Percentiles rank a stretch among this genome's conserved stretches.
These are phyloP conservation scores for Dendrobium catenatum DNA, from an alignment of 106 monocot genomes.

Conservation along the genomic window DNA sequence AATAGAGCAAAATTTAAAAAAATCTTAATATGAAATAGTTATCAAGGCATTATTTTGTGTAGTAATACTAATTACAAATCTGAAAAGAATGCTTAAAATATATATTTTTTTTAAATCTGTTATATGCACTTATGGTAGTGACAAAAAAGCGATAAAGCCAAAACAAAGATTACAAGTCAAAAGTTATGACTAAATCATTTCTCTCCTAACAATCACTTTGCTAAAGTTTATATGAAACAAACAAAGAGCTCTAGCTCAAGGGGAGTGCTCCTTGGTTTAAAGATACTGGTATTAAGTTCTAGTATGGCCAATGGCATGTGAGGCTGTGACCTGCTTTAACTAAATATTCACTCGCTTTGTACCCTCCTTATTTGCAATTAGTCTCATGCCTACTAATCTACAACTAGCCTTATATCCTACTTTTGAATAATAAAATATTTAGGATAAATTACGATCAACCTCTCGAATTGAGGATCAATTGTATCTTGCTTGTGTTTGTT, in stretches of 20 bases:
- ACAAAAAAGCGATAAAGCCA: too few species aligned
- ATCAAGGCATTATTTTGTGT: too few species aligned
- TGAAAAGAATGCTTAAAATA: too few species aligned
- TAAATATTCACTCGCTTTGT: background rate
- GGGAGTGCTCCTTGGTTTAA: background rate
- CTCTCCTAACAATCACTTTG: background rate
- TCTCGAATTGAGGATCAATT: too few species aligned
- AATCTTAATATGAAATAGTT: too few species aligned
- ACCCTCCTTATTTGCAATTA: background rate
- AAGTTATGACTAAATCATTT: background rate
- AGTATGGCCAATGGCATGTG: too few species aligned
- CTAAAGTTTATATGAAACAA: background rate
- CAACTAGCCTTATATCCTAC: background rate
- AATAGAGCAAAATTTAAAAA: too few species aligned
- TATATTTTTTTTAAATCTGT: too few species aligned
- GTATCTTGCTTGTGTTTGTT: too few species aligned
- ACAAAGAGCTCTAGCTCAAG: background rate
- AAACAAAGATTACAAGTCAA: background rate
- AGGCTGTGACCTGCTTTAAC: too few species aligned
- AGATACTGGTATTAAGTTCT: background rate
- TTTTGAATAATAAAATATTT: background rate
- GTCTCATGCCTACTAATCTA: background rate
- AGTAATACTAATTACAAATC: too few species aligned
- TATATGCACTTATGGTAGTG: too few species aligned
- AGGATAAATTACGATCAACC: background rate